Evolutionary conservation across 202 grass and related monocot genomes (phyloP), one percentile per base, ranked within the genome.

Genomic region (Digitaria exilis): DNA sequence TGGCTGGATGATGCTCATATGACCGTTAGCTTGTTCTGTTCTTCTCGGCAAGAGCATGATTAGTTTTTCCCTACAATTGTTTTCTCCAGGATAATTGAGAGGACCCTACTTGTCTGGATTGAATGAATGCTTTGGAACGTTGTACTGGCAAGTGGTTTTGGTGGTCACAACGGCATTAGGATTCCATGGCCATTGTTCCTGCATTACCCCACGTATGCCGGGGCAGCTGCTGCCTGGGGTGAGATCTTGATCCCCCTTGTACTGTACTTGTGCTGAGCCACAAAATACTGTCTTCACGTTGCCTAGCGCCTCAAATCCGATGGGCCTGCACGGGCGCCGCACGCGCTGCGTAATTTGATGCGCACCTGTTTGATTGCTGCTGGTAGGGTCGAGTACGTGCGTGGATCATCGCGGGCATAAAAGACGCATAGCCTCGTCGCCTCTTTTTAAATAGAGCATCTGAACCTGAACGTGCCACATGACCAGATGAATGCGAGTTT

Each of bases 1-100:
- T 74, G 24, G 34, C 22, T 31, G 35, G 19, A 72, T 77, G 51
- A 45, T 55, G 30, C 73, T 87, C 34, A 62, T n/a, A n/a, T 79
- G 80, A 54, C 69, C 69, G 84, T 90, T 87, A 76, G 24, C 80
- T 83, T 85, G 71, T 85, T 71, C 17, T 71, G 6, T 30, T 69
- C 69, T 80, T 69, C 69, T 80, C 61, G 69, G 44, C 41, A 48
- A 15, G 41, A 14, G 16, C 10, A 71, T 76, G 80, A 76, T 75
- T 65, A 69, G 28, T 30, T 18, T 41, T 11, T 15, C 18, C 9
- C 17, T 45, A 72, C 73, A 39, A 21, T 77, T 37, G 46, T 22
- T 63, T 80, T 57, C 6, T 2, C 11, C 26, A 5, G 19, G 37
- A 78, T 73, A 65, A 83, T 61, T 50, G n/a, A 35, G 45, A 65